A percentile compares a stretch with the other conserved stretches of the same genome.
Conservation (phyloP, 2,329 filamentous ascomycete genomes). For the Penicillium sp. region DNA sequence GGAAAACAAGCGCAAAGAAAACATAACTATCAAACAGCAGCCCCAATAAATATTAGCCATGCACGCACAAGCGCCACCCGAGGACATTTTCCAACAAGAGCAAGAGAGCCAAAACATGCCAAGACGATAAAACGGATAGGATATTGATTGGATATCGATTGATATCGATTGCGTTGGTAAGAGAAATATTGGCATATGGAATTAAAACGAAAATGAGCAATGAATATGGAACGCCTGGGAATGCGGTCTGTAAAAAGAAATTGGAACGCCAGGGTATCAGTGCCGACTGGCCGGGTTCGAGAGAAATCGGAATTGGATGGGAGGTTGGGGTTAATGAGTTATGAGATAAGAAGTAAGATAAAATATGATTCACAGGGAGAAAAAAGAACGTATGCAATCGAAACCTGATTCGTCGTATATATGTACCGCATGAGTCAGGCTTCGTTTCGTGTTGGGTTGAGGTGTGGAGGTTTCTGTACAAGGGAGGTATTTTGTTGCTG, state of each 20-base stretch:
- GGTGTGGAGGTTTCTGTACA: conserved; percentile 4
- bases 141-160: background rate
- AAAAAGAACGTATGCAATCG: background rate
- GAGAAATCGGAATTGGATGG: background rate
- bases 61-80: background rate
- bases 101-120: background rate
- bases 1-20: background rate
- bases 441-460: background rate
- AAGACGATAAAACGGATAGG: background rate
- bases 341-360: background rate
- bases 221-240: background rate
- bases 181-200: background rate
- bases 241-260: background rate
- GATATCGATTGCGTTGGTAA: background rate
- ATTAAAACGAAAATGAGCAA: background rate
- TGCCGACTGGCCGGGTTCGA: conserved; percentile 4
- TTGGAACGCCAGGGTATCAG: conserved; percentile 13
- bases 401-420: conserved; percentile 15
- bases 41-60: conserved; percentile 1
- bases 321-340: background rate
- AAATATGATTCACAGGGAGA: conserved; percentile 1
- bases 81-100: background rate
- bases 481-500: background rate
- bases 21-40: background rate
- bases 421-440: conserved; percentile 1